Evolutionary conservation across 352 stramenopile species (phyloP), one percentile per base, ranked within the genome.

Genomic region (Phytophthora sp.): DNA sequence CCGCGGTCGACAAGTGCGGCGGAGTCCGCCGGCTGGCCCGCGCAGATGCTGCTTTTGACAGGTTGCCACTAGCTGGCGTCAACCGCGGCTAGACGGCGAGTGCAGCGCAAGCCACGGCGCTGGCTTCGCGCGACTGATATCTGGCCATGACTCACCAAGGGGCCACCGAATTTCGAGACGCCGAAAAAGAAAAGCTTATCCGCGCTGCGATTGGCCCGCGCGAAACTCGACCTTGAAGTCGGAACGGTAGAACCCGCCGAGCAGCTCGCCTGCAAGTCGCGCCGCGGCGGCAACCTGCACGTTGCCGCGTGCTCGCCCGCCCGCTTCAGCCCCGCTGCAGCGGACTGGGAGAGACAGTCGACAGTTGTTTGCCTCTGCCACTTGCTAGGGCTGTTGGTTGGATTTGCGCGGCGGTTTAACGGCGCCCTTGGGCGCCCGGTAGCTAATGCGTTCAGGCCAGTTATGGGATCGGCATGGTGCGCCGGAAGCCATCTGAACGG

Each of bases 401-500:
- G 42, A 64, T 62, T 67, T 63, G 57, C 50, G 37, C 9, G 28
- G 46, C 28, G 23, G 28, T 59, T 70, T 64, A 72, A 53, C 37
- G 13, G 37, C 28, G 31, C 41, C 18, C 15, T 42, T 54, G 11
- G 45, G 18, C 21, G 12, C n/a, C n/a, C n/a, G 39, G 41, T 67
- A 53, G 50, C 49, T 64, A 68, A 64, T 41, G 38, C 28, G 20
- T 66, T 62, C 52, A 58, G 51, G 51, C 54, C 51, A 63, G 52
- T 38, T 58, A 21, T 54, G 62, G 41, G 30, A 46, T 66, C 18
- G 35, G 35, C 28, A 43, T 65, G 39, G 57, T 66, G 52, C 45
- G 42, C 20, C 13, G 43, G 49, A 58, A 72, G 51, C 56, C 64
- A 74, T 66, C 53, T 69, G 59, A 53, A 57, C 31, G 49, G 62